Evolutionary conservation across 2,329 filamentous ascomycete species (phyloP), one percentile per base, ranked within the genome.

Genomic region (Paraphoma sp.): DNA sequence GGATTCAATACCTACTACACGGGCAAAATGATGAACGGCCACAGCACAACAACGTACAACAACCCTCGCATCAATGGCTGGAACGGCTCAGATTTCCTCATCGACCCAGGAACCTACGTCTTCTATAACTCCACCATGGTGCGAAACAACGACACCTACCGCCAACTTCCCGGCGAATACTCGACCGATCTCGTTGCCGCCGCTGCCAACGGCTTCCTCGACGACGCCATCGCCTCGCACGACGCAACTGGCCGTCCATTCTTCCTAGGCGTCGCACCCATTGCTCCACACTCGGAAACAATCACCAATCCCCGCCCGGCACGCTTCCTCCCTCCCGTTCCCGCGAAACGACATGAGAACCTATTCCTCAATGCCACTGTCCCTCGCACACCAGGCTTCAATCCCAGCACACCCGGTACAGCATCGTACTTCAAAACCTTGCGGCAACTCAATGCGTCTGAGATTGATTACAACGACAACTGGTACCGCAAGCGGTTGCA

Each of bases 1-100:
- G 88, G 88, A 0, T 91, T 91, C 68, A 84, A 86, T 61, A 91
- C 89, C 0, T 91, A 89, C 67, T 92, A 91, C 64, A 86, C 85
- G 0, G 89, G 87, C n/a, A 92, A 92, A 68, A 78, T 91, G 4
- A 88, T 89, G 76, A 92, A 92, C 62, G 80, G 82, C 0, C 87
- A 90, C 49, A 84, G 79, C 0, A 78, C 84, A 1, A 67, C 80
- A 0, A 91, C 89, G 56, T 91, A 89, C 68, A 76, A 88, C 66
- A 77, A 79, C 4, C 84, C 87, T 0, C 81, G 76, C 42, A 80
- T 84, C 0, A 80, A 79, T 0, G 88, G 87, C 0, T 91, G 86
- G 80, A 89, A 81, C 11, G 81, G 79, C 7, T 85, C 83, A 1
- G 66, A 69, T n/a, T 67, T 66, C 14, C 76, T 89, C 1, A 77